Conservation (phyloP, 2,329 filamentous ascomycete species). For the Colletotrichum higginsianum region DNA sequence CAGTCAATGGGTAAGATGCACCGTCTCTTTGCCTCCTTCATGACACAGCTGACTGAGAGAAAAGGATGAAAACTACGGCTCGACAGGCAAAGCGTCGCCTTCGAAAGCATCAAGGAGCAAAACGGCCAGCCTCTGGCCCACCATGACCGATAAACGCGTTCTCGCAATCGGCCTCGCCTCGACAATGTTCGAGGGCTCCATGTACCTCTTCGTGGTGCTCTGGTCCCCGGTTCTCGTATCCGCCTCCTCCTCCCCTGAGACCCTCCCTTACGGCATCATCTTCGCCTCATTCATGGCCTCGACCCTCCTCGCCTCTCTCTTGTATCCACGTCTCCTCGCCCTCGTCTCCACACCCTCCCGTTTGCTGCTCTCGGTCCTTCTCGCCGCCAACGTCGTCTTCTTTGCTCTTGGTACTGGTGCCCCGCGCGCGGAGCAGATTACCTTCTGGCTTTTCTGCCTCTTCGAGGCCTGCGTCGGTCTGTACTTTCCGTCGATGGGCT, state of each 20-base stretch:
- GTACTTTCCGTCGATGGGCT: conserved; percentile 69
- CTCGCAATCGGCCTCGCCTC: conserved; percentile 65
- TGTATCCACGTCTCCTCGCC: conserved; percentile 54
- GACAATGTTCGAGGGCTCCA: conserved; percentile 71
- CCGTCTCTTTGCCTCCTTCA: neutral
- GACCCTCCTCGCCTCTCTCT: conserved; percentile 71
- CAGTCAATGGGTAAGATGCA: conserved; percentile 59
- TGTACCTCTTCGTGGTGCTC: conserved; percentile 74
- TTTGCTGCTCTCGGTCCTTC: conserved; percentile 57
- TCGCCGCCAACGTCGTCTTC: conserved; percentile 54
- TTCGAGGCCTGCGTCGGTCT: conserved; percentile 70
- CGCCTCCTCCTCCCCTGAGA: conserved; percentile 46
- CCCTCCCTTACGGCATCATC: conserved; percentile 64
- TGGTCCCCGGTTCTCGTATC: conserved; percentile 67
- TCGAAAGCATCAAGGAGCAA: conserved; percentile 27
- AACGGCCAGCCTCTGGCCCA: conserved; percentile 43
- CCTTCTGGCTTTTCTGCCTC: conserved; percentile 69
- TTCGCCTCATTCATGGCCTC: conserved; percentile 73
- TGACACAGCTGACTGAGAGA: neutral
- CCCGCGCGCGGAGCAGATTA: conserved; percentile 55
- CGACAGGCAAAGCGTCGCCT: conserved; percentile 41
- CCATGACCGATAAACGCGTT: conserved; percentile 60
- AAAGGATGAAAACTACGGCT: conserved; percentile 67
- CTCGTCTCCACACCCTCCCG: conserved; percentile 37
- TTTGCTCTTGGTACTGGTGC: conserved; percentile 50